Percentiles rank a stretch among this genome's conserved stretches.
These are phyloP conservation scores for Hanseniaspora lachancei DNA, from an alignment of 805 yeast species.

Conservation along the genomic window DNA sequence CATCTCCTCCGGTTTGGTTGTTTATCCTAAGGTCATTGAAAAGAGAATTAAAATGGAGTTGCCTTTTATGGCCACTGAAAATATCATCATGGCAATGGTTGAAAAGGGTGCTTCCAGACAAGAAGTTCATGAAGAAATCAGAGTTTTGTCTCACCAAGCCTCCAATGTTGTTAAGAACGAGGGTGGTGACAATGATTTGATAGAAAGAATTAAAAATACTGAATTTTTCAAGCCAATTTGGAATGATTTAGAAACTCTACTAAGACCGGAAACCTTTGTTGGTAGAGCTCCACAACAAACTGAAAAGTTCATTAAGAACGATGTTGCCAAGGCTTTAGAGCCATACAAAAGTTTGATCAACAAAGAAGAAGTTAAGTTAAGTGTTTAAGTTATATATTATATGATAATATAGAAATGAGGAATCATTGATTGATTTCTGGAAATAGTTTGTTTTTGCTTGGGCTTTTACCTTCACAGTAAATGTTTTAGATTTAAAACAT, in stretches of 20 bases:
- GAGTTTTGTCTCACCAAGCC: slow-evolving; percentile 94
- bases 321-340: slow-evolving; percentile 70
- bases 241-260: slow-evolving; percentile 61
- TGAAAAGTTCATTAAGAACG: slow-evolving; percentile 74
- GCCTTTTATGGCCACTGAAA: slow-evolving; percentile 99
- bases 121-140: slow-evolving; percentile 93
- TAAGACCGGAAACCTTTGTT: slow-evolving; percentile 87
- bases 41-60: slow-evolving; percentile 87
- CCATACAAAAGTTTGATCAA: slow-evolving; percentile 50
- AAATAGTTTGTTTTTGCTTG: no score
- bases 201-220: slow-evolving; percentile 68
- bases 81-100: slow-evolving; percentile 98
- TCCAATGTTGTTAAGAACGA: slow-evolving; percentile 93
- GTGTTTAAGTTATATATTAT: slow-evolving; percentile 38
- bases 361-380: slow-evolving; percentile 59
- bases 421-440: not conserved
- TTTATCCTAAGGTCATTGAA: slow-evolving; percentile 96
- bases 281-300: slow-evolving; percentile 99
- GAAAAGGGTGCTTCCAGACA: slow-evolving; percentile 96
- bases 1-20: slow-evolving; percentile 90
- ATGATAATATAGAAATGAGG: not conserved
- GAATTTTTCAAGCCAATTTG: slow-evolving; percentile 81
- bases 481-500: no score
- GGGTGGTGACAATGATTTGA: slow-evolving; percentile 96
- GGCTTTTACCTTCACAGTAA: not conserved